Conservation (phyloP, 768 basidiomycete genomes). For the Auricularia sp. region DNA sequence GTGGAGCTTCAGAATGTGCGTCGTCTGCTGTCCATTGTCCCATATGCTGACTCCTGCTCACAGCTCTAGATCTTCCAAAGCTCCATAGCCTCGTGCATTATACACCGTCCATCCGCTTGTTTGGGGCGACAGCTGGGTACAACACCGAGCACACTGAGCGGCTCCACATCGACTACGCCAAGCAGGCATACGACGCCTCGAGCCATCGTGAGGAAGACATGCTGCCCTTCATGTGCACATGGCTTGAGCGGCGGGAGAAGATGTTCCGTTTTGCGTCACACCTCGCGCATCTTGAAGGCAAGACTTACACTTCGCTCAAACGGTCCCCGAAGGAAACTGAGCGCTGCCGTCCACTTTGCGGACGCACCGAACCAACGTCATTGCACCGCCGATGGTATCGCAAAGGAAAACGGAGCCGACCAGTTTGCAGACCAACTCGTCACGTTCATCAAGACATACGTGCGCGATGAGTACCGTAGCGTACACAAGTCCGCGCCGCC, state of each 20-base stretch:
- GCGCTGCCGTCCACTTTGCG: neutral
- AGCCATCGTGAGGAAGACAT: neutral
- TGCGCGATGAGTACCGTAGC: neutral
- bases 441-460: neutral
- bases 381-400: neutral
- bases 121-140: conserved; percentile 8
- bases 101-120: conserved; percentile 10
- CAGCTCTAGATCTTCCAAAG: conserved; percentile 25
- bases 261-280: neutral
- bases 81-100: conserved; percentile 14
- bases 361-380: neutral
- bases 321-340: neutral
- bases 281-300: neutral
- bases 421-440: neutral
- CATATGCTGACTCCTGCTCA: neutral
- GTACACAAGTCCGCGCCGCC: neutral
- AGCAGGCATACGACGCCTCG: neutral
- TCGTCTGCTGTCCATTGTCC: neutral
- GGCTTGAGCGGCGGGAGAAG: neutral
- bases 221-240: neutral
- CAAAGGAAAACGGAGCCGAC: neutral
- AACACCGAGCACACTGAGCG: neutral
- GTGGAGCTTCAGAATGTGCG: conserved; percentile 4
- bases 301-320: neutral
- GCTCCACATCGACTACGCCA: neutral